These are phyloP conservation scores for Baffinella frigidus DNA, from an alignment of 208 protist species.

Conservation along the genomic window DNA sequence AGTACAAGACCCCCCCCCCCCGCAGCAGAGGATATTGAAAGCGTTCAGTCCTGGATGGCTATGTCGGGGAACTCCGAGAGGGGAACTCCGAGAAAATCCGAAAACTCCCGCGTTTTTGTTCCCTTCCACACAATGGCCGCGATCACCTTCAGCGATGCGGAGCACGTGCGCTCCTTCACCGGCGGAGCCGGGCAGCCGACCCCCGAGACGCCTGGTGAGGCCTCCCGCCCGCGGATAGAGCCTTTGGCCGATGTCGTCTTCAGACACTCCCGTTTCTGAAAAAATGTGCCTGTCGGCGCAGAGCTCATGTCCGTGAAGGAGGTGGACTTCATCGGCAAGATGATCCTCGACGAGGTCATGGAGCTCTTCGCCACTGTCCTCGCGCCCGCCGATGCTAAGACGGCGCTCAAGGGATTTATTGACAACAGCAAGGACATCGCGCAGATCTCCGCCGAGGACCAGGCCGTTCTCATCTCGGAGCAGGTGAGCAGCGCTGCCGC, in stretches of 20 bases:
- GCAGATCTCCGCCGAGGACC: background rate
- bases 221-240: background rate
- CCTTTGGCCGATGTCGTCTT: too few species aligned
- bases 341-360: slow-evolving; percentile 45
- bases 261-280: too few species aligned
- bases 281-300: background rate
- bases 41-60: too few species aligned
- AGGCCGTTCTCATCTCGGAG: background rate
- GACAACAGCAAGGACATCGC: slow-evolving; percentile 20
- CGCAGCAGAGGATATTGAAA: too few species aligned
- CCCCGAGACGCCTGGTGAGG: background rate
- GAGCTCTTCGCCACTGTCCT: slow-evolving; percentile 40
- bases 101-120: too few species aligned
- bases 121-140: too few species aligned
- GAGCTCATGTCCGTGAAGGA: background rate
- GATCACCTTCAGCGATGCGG: background rate
- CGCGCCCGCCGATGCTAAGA: background rate
- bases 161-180: background rate
- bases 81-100: too few species aligned
- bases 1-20: too few species aligned
- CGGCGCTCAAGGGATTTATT: background rate
- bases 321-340: slow-evolving; percentile 47
- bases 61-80: too few species aligned
- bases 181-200: background rate
- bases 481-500: too few species aligned